Conservation (phyloP, 1,284 basidiomycete genomes). For the Puccinia coronata region DNA sequence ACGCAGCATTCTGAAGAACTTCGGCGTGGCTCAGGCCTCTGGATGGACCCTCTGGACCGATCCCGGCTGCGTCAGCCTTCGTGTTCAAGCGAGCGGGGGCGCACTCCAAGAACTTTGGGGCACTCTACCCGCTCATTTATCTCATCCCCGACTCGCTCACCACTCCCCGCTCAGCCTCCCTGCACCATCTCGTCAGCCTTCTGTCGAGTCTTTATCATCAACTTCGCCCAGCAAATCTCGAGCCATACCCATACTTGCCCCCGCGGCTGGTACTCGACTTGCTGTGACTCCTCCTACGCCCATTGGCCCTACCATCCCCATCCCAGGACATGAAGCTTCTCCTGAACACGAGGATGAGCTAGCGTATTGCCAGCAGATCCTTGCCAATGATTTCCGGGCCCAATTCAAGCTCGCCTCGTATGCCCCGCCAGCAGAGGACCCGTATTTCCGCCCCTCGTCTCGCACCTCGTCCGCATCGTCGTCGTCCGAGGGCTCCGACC, state of each 20-base stretch:
- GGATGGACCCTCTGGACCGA: constrained; percentile 43
- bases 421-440: not conserved
- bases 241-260: constrained; percentile 40
- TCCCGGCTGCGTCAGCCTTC: constrained; percentile 41
- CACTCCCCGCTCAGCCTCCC: not conserved
- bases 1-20: constrained; percentile 10
- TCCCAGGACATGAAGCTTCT: not conserved
- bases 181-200: not conserved
- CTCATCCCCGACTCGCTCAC: not conserved
- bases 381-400: not conserved
- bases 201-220: not conserved
- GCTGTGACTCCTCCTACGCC: constrained; percentile 31
- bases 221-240: constrained; percentile 22
- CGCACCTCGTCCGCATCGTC: constrained; percentile 39
- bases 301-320: not conserved
- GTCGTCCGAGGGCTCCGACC: constrained; percentile 40
- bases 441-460: constrained; percentile 16
- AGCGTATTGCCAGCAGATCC: not conserved
- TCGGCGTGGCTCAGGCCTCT: not conserved
- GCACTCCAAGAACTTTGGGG: constrained; percentile 44
- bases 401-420: not conserved
- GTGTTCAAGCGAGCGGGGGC: not conserved
- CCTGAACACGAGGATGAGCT: not conserved
- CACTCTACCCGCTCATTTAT: constrained; percentile 17
- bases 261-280: not conserved